Evolutionary conservation across 768 basidiomycete species (phyloP), one percentile per base, ranked within the genome.

Genomic region (Amanita pallidorosea): DNA sequence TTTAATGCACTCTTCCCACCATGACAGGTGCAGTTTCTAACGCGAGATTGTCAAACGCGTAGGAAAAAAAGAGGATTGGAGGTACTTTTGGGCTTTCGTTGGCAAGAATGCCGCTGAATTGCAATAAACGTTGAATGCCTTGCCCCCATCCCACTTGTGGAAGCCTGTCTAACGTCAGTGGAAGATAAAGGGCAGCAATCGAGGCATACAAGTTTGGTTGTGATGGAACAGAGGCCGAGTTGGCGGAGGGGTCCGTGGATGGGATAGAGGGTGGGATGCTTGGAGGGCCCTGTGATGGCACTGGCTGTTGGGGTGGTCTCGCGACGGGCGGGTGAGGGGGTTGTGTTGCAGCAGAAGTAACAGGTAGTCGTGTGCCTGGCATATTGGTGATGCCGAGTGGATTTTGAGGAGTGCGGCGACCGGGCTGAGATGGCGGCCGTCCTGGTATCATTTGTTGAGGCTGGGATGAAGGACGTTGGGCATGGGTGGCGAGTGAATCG

Each of bases 91-190:
- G 65, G 49, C 68, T 71, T 55, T 85, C 83, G 29, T 61, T 68
- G 1, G 81, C 73, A 4, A 90, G 70, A 25, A 76, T 65, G 8
- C 77, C 79, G 55, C 86, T 88, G 57, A 91, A 85, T 53, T 84
- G 79, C 20, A 88, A 63, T 49, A 91, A 61, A 20, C 83, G 75
- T 37, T 72, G 65, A 17, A 86, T 64, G 6, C 81, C 83, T 65
- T 85, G 83, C 15, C 87, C 85, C 18, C 69, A 63, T 12, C 78
- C 77, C 46, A 82, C 63, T 36, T 60, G 60, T 7, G 64, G 25
- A 27, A 54, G 54, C 5, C 59, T 58, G 53, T 7, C 47, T 42
- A 7, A 35, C 4, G 27, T 44, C 20, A 49, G 12, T 17, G 45
- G 18, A 29, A 15, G 44, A 17, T 5, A 43, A 11, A 18, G 6